Evolutionary conservation across 495 filamentous ascomycete species (phyloP), one percentile per base, ranked within the genome.

Genomic region (Penicillium crystallinum): DNA sequence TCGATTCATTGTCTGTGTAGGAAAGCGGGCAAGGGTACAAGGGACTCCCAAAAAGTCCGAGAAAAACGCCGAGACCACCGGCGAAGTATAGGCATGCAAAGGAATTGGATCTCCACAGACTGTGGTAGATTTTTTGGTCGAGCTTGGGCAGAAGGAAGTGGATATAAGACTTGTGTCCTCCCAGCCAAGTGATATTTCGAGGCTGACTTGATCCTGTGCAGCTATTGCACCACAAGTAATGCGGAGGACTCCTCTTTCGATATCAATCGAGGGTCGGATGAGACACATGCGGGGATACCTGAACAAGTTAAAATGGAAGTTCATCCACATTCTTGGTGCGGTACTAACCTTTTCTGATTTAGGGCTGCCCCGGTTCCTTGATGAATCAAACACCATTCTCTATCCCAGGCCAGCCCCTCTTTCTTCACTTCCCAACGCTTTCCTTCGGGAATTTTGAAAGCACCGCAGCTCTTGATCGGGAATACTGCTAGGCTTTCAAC

Each of bases 311-410:
- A 4, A 34, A 42, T 25, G 4, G 6, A 4, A 19, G 15, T 34
- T 6, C 19, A 22, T 3, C 14, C 14, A 6, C 6, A 6, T 17
- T 22, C 3, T 25, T 34, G 11, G 19, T 1, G 1, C 9, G 30
- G 1, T n/a, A 15, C 27, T 4, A 27, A 50, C 48, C 48, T 74
- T 68, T 96, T 96, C 64, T 95, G 90, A 55, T 78, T 91, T 42
- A 97, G 68, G 0, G 84, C 88, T 40, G 81, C 81, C 0, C 84
- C 84, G 2, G 89, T 91, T 8, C 89, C 87, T 60, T 85, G 81
- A 63, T 95, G 90, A 14, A 97, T 79, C 14, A 97, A 68, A 62
- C 90, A 95, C 91, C 91, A 97, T 69, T 97, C 91, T 44, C 91
- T 74, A 65, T 97, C 91, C 91, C 91, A 96, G 15, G 84, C 86